Percentiles rank a stretch among this genome's conserved stretches.
Evolutionary conservation across 768 basidiomycete species (phyloP).

Genomic region (Tricholoma sp.): DNA sequence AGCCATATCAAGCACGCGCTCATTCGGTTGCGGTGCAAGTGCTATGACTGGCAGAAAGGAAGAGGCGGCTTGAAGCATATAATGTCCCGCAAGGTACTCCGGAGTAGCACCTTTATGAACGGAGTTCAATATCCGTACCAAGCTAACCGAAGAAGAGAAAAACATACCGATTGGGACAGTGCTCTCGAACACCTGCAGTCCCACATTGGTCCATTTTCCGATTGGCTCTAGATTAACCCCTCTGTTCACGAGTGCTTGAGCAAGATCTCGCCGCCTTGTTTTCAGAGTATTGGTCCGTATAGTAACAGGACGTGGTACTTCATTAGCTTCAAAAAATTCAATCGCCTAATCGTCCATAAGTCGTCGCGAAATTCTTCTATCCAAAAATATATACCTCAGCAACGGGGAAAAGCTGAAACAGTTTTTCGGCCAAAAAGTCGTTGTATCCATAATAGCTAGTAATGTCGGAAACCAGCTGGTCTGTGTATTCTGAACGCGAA

Average conservation of each 20-base stretch:
- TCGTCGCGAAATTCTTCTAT: conserved; percentile 2
- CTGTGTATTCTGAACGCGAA: conserved; percentile 83
- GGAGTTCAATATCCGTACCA: background rate
- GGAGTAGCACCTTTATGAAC: conserved; percentile 77
- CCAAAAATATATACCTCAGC: conserved; percentile 60
- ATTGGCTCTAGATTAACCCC: conserved; percentile 98
- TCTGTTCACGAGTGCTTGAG: conserved; percentile 88
- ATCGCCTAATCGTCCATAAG: conserved; percentile 58
- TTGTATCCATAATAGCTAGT: conserved; percentile 98
- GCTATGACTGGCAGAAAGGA: conserved; percentile 99
- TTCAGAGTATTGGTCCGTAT: conserved; percentile 97
- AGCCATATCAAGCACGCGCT: conserved; percentile 97
- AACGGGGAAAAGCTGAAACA: conserved; percentile 90
- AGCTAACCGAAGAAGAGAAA: background rate
- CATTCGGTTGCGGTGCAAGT: conserved; percentile 85
- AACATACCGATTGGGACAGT: conserved; percentile 81
- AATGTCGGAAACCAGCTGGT: conserved; percentile 86
- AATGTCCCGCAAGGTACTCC: conserved; percentile 97
- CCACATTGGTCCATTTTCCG: conserved; percentile 99
- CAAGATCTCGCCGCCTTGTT: conserved; percentile 89
- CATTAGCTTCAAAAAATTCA: conserved; percentile 98
- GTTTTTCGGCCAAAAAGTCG: conserved; percentile 88
- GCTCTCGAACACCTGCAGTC: conserved; percentile 97
- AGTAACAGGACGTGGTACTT: conserved; percentile 92
- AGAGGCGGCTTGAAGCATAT: conserved; percentile 98